A percentile compares a stretch with the other conserved stretches of the same genome.
Conservation (phyloP, 352 stramenopile species). For the Phytophthora cactorum region DNA sequence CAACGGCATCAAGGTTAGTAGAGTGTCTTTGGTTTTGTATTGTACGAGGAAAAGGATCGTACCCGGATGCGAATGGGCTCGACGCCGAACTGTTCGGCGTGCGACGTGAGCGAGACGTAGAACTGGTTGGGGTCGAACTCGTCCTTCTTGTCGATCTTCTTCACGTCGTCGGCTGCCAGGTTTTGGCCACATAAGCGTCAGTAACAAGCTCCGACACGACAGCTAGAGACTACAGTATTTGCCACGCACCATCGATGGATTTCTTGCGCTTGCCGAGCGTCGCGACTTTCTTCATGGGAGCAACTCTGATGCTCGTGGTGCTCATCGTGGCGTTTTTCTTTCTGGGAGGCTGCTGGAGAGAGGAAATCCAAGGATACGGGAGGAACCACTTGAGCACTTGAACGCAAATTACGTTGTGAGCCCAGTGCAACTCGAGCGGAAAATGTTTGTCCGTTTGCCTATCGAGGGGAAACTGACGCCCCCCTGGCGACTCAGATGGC, state of each 20-base stretch:
- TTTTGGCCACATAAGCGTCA: slow-evolving; percentile 11
- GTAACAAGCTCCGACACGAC: not conserved
- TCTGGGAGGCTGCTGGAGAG: slow-evolving; percentile 2
- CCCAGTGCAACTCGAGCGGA: slow-evolving; percentile 8
- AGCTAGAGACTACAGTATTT: not conserved
- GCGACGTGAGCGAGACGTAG: slow-evolving; percentile 89
- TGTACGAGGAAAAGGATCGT: slow-evolving; percentile 19
- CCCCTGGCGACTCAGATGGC: slow-evolving; percentile 20
- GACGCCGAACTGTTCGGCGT: slow-evolving; percentile 88
- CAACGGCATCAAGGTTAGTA: slow-evolving; percentile 5
- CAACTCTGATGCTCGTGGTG: slow-evolving; percentile 20
- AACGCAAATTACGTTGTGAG: slow-evolving; percentile 52
- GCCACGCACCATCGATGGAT: slow-evolving; percentile 74
- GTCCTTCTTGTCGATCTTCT: slow-evolving; percentile 84
- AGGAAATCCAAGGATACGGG: not conserved
- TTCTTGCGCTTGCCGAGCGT: slow-evolving; percentile 91
- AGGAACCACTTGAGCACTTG: slow-evolving; percentile 37
- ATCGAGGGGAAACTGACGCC: slow-evolving; percentile 28
- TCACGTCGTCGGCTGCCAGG: slow-evolving; percentile 75
- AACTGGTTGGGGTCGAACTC: slow-evolving; percentile 88
- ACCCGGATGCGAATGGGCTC: slow-evolving; percentile 87
- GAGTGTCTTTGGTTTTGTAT: not conserved
- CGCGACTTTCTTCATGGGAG: slow-evolving; percentile 79
- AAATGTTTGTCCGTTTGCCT: slow-evolving; percentile 12
- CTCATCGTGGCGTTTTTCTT: slow-evolving; percentile 23